A percentile compares a stretch with the other conserved stretches of the same genome.
Evolutionary conservation across 345 rosid genomes (phyloP).

Genomic region (Atalantia buxifolia): DNA sequence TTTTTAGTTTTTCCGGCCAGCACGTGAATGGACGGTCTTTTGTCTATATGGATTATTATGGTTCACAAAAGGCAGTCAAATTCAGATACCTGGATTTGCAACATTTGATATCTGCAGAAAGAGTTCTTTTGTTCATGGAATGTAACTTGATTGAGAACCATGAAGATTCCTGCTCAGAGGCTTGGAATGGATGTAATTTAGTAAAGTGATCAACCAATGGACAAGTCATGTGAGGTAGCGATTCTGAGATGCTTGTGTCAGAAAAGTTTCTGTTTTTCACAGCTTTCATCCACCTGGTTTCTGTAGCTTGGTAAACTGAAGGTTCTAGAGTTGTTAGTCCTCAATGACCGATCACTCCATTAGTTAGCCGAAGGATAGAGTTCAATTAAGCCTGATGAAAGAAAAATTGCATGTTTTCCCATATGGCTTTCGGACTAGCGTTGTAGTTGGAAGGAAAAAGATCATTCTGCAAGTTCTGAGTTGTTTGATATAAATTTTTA

Average conservation of each 20-base stretch:
- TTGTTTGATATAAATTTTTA: constrained; percentile 7
- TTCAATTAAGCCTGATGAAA: constrained; percentile 10
- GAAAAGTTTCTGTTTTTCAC: constrained; percentile 6
- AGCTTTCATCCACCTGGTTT: constrained; percentile 17
- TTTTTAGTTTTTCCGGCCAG: constrained; percentile 29
- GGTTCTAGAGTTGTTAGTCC: constrained; percentile 12
- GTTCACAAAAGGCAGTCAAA: constrained; percentile 25
- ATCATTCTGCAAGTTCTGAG: background rate
- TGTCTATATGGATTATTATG: constrained; percentile 23
- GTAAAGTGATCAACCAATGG: constrained; percentile 1
- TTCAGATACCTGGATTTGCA: constrained; percentile 15
- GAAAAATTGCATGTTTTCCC: constrained; percentile 11
- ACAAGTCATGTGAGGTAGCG: constrained; percentile 3
- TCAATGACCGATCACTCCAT: background rate
- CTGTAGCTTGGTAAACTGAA: constrained; percentile 5
- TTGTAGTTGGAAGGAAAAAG: constrained; percentile 6
- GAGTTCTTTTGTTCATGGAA: constrained; percentile 8
- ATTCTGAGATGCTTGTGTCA: constrained; percentile 13
- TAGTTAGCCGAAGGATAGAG: background rate
- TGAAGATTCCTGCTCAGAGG: background rate
- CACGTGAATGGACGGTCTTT: constrained; percentile 14
- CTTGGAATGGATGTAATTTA: constrained; percentile 4
- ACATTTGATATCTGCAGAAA: constrained; percentile 10
- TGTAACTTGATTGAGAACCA: constrained; percentile 10
- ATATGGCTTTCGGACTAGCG: constrained; percentile 15